These are phyloP conservation scores for Calendula officinalis DNA, from an alignment of 129 eudicot genomes.

Conservation along the genomic window DNA sequence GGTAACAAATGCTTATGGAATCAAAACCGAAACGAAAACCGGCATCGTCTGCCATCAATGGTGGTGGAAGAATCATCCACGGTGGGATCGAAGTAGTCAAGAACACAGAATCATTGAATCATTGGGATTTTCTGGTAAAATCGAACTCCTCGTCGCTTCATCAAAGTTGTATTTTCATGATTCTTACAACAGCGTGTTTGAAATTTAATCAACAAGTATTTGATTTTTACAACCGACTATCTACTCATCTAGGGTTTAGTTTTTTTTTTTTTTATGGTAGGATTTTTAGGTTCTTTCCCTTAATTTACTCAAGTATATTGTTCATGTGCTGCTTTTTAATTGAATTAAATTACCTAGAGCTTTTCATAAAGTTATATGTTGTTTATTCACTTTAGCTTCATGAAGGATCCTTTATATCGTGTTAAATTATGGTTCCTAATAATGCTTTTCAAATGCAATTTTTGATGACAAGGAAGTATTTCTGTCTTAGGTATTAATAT, in stretches of 20 bases:
- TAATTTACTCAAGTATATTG: not conserved
- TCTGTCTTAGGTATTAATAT: not conserved
- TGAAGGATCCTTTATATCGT: not conserved
- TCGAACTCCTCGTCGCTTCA: not conserved
- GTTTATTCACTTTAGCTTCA: not conserved
- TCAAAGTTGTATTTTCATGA: not conserved
- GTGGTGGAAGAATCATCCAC: conserved; percentile 2
- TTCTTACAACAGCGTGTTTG: not conserved
- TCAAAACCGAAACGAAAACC: conserved; percentile 5
- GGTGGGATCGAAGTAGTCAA: conserved; percentile 19
- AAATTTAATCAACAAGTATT: not conserved
- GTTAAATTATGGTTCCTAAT: not conserved
- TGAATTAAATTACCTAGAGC: not conserved
- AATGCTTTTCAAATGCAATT: not conserved
- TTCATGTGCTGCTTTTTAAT: not conserved
- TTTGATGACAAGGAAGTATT: not conserved
- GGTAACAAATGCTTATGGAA: conserved; percentile 8
- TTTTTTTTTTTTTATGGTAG: not conserved
- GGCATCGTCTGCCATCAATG: conserved; percentile 9
- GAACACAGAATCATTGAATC: conserved; percentile 24
- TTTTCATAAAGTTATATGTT: not conserved
- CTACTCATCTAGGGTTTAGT: not conserved
- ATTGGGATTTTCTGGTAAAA: conserved; percentile 60
- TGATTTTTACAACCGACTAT: not conserved
- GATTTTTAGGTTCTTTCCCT: not conserved